Base-by-base conservation (phyloP, 2,329 filamentous ascomycete species). In the Claviceps humidiphila region DNA sequence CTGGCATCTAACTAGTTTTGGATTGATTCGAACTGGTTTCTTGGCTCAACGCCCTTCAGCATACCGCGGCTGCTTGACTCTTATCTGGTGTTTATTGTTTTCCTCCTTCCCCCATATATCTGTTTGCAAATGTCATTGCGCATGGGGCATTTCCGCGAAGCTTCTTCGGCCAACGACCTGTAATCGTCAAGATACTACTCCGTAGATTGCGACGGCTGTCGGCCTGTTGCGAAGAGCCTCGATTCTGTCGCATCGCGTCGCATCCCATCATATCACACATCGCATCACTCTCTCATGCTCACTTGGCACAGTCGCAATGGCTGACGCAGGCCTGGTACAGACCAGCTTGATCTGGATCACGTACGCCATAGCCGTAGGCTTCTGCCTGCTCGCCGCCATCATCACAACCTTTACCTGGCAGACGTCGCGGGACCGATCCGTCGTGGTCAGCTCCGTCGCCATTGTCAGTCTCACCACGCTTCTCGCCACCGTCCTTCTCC, bases 321-420 rank as follows among this genome's bases (percentile, higher is more conserved):
- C 69, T 57, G 61, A 67, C 61, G 74, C 75, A 56, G 76, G 75
- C 63, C 74, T 93, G 65, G 80, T 96, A 56, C 89, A 94, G 67
- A 86, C 85, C 52, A 88, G 87, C 63, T 77, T 97, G 59, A 97
- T 97, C 68, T 98, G 93, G 93, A 83, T 93, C 56, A 81, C 90
- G 51, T 98, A 97, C 68, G 88, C 85, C 55, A 79, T 91, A 54
- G 90, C 87, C 52, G 76, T 97, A 49, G 83, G 68, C 55, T 71
- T 95, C 52, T 81, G 91, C 56, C 78, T 95, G 50, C 71, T 84
- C 58, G 83, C 89, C 53, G 85, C 90, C 51, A 80, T 84, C 56
- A 80, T 94, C 61, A 96, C 94, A 58, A 89, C 93, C 56, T 91
- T 91, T 69, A 80, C 88, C 60, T 97, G 95, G 77, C 91, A 97